A percentile compares a stretch with the other conserved stretches of the same genome.
phyloP scores from a whole-genome alignment of 2,329 filamentous ascomycete genomes.

The Lizonia empirigonia region DNA sequence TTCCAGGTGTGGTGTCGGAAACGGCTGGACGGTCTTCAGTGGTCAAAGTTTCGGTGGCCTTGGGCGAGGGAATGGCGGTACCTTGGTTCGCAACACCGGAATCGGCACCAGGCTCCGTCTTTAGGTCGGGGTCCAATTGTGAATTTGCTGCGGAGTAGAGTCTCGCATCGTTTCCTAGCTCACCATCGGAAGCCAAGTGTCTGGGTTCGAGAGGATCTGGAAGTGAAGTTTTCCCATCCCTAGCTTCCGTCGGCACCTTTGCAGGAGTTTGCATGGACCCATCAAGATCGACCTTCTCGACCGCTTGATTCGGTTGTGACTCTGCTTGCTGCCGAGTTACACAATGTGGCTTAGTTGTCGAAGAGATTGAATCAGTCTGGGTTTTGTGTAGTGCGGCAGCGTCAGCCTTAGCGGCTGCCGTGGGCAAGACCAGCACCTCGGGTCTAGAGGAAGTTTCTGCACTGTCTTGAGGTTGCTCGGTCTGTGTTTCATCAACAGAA shows the following conservation, averaged over 20 bases:
- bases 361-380: not conserved
- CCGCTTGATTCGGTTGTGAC: not conserved
- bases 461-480: not conserved
- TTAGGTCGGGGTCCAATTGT: slow-evolving; percentile 19
- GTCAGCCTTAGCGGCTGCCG: not conserved
- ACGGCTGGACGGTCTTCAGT: not conserved
- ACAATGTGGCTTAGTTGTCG: not conserved
- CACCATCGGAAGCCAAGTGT: slow-evolving; percentile 27
- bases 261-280: not conserved
- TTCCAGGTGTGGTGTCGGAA: not conserved
- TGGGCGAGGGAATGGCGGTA: not conserved
- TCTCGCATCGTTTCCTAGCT: slow-evolving; percentile 32
- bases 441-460: not conserved
- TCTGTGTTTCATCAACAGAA: not conserved
- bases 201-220: not conserved
- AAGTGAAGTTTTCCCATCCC: not conserved
- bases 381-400: too few relatives aligned
- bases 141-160: slow-evolving; percentile 32
- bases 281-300: not conserved
- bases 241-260: not conserved
- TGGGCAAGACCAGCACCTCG: not conserved
- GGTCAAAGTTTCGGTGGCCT: not conserved
- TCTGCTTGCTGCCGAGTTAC: not conserved
- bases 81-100: slow-evolving; percentile 8
- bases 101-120: not conserved